A percentile compares a stretch with the other conserved stretches of the same genome.
These are phyloP conservation scores for Phytophthora macrochlamydospora DNA, from an alignment of 352 stramenopile species.

Conservation along the genomic window DNA sequence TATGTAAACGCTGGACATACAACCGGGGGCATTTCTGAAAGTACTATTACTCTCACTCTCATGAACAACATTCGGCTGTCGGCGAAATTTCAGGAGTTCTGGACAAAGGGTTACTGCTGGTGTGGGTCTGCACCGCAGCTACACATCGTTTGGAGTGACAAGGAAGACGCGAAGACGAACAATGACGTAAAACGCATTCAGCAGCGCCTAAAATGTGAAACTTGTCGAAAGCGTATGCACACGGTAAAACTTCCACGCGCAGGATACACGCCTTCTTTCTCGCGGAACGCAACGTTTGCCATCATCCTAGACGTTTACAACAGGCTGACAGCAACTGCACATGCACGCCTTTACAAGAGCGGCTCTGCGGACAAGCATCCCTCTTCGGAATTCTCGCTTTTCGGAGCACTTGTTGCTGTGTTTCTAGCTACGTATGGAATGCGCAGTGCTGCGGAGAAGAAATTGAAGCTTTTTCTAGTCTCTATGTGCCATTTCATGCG, in stretches of 20 bases:
- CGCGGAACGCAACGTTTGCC: slow-evolving; percentile 48
- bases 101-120: slow-evolving; percentile 70
- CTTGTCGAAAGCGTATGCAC: slow-evolving; percentile 44
- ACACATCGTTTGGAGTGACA: slow-evolving; percentile 32
- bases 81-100: slow-evolving; percentile 43
- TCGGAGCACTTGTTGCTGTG: slow-evolving; percentile 45
- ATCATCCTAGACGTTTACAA: slow-evolving; percentile 66
- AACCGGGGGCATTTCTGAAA: slow-evolving; percentile 10
- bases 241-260: slow-evolving; percentile 28
- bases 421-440: slow-evolving; percentile 62
- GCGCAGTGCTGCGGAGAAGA: slow-evolving; percentile 53
- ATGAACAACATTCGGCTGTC: slow-evolving; percentile 49
- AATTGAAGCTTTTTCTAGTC: slow-evolving; percentile 68
- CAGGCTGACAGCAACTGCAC: slow-evolving; percentile 40
- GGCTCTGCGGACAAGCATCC: slow-evolving; percentile 6
- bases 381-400: slow-evolving; percentile 38
- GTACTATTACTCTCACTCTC: slow-evolving; percentile 19
- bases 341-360: slow-evolving; percentile 57
- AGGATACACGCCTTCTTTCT: slow-evolving; percentile 59
- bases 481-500: slow-evolving; percentile 61
- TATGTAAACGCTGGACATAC: background rate
- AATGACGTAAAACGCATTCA: slow-evolving; percentile 2
- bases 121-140: slow-evolving; percentile 29
- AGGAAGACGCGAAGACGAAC: background rate
- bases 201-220: slow-evolving; percentile 10